A percentile compares a stretch with the other conserved stretches of the same genome.
Evolutionary conservation across 176 grass and related monocot genomes (phyloP).

Genomic region (Panicum miliaceum): DNA sequence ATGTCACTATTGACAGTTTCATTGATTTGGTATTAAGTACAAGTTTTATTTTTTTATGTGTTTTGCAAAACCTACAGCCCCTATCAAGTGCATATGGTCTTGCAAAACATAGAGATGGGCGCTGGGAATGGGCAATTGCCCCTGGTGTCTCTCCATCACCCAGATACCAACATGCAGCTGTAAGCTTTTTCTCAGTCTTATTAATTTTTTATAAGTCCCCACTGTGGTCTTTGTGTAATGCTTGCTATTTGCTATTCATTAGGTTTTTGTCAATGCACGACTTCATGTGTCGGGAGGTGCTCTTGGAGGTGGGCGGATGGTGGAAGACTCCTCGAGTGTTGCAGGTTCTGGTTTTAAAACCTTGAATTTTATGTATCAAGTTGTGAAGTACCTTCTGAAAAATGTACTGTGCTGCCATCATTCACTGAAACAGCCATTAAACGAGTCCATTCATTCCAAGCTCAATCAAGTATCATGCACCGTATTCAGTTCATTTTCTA

Average conservation of each 20-base stretch:
- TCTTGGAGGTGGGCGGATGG: conserved; percentile 99
- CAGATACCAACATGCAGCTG: conserved; percentile 99
- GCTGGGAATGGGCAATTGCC: conserved; percentile 99
- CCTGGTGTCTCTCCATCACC: conserved; percentile 98
- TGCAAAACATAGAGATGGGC: conserved; percentile 98
- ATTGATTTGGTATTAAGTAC: background rate
- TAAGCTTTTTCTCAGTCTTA: conserved; percentile 45
- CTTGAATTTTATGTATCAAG: conserved; percentile 19
- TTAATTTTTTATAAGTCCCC: conserved; percentile 2
- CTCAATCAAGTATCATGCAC: conserved; percentile 1
- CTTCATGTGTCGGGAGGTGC: conserved; percentile 99
- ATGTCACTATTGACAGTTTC: conserved; percentile 3
- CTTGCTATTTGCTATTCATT: conserved; percentile 22
- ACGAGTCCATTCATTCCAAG: conserved; percentile 16
- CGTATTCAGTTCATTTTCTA: background rate
- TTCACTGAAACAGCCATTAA: conserved; percentile 9
- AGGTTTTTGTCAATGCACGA: conserved; percentile 99
- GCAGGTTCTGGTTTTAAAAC: conserved; percentile 68
- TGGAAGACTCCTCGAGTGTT: conserved; percentile 98
- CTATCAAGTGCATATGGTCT: conserved; percentile 98
- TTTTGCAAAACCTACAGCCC: conserved; percentile 57
- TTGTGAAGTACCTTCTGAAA: conserved; percentile 20
- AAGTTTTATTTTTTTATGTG: conserved; percentile 19
- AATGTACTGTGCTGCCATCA: background rate
- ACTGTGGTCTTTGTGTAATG: conserved; percentile 18